Evolutionary conservation across 2,329 filamentous ascomycete genomes (phyloP).

Genomic region (Calcarisporium arbuscula): DNA sequence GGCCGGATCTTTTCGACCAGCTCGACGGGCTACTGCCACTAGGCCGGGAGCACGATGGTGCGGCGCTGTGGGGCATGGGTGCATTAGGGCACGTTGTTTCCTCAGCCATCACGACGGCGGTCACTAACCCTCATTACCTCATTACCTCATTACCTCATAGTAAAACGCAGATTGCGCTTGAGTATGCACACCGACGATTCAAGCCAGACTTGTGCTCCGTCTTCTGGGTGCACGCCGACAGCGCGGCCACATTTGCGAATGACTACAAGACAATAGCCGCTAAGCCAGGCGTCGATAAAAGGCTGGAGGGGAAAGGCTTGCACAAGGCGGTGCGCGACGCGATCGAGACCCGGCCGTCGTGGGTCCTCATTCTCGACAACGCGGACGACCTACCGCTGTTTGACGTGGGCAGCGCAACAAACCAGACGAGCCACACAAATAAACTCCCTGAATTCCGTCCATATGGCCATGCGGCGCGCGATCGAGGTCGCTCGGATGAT

Average conservation of each 20-base stretch:
- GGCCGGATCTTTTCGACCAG: constrained; percentile 2
- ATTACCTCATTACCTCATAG: constrained; percentile 14
- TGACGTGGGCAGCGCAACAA: constrained; percentile 6
- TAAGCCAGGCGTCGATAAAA: constrained; percentile 14
- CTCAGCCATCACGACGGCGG: neutral
- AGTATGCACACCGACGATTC: constrained; percentile 24
- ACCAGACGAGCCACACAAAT: neutral
- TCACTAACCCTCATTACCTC: no score
- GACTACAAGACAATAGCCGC: constrained; percentile 24
- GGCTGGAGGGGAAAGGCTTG: constrained; percentile 15
- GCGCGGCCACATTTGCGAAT: constrained; percentile 21
- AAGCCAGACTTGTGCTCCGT: constrained; percentile 19
- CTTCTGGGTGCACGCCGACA: constrained; percentile 31
- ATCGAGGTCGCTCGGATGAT: constrained; percentile 19
- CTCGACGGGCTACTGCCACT: constrained; percentile 5
- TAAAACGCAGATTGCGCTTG: constrained; percentile 31
- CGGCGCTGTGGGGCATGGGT: constrained; percentile 3
- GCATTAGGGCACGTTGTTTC: constrained; percentile 2
- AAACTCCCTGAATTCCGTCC: constrained; percentile 17
- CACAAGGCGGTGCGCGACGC: constrained; percentile 9
- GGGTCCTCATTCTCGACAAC: constrained; percentile 28
- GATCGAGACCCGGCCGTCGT: constrained; percentile 14
- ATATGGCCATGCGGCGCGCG: constrained; percentile 15
- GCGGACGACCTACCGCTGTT: constrained; percentile 24
- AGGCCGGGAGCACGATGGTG: neutral